Evolutionary conservation across 2,329 filamentous ascomycete species (phyloP).

Genomic region (Colletotrichum ledebouriae): DNA sequence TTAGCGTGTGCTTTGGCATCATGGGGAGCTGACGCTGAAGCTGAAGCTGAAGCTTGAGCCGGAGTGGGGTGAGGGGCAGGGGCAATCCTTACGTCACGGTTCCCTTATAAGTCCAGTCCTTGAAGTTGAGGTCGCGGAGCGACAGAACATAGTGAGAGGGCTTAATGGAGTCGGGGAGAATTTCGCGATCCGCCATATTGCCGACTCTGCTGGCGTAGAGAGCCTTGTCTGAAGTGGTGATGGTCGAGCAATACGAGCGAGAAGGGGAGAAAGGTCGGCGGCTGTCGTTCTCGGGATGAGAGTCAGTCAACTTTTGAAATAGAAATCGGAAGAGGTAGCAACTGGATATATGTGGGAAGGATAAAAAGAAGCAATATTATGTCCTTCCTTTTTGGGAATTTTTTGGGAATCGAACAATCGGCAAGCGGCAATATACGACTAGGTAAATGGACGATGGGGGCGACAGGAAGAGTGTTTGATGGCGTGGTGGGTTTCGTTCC

Average conservation of each 20-base stretch:
- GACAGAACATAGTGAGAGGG: constrained; percentile 89
- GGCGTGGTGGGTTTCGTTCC: constrained; percentile 12
- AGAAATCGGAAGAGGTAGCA: too few relatives aligned
- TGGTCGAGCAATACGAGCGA: constrained; percentile 45
- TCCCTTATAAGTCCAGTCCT: constrained; percentile 82
- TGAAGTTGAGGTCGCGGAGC: constrained; percentile 84
- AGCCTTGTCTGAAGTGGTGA: constrained; percentile 46
- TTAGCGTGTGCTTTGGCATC: constrained; percentile 13
- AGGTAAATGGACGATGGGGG: background rate
- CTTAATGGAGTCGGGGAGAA: constrained; percentile 76
- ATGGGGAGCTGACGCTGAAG: background rate
- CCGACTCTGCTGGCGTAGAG: constrained; percentile 45
- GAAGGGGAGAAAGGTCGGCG: constrained; percentile 27
- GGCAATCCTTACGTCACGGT: constrained; percentile 69
- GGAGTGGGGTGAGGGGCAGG: constrained; percentile 24
- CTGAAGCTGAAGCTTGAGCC: constrained; percentile 18
- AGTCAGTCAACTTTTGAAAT: constrained; percentile 20
- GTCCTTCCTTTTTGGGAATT: constrained; percentile 41
- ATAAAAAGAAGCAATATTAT: constrained; percentile 8
- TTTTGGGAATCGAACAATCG: constrained; percentile 29
- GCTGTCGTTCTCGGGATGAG: constrained; percentile 12
- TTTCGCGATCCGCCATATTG: constrained; percentile 71
- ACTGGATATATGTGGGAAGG: background rate
- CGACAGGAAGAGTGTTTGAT: constrained; percentile 17
- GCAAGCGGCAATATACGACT: constrained; percentile 29